These are phyloP conservation scores for Thermochaetoides dissita DNA, from an alignment of 2,329 filamentous ascomycete genomes.

Conservation along the genomic window DNA sequence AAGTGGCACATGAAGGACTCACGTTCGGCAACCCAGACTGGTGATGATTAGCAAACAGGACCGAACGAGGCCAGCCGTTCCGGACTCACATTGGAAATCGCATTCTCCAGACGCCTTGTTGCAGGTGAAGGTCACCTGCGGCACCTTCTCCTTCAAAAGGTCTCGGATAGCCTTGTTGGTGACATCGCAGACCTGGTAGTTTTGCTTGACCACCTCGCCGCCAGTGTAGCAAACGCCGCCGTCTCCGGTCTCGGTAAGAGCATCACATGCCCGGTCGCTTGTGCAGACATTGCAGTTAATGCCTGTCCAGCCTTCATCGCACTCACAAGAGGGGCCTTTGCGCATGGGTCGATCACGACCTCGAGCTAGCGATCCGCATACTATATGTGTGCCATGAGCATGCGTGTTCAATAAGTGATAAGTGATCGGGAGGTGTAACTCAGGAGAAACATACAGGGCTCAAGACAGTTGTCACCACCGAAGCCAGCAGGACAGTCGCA, in stretches of 20 bases:
- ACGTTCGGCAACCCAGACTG: conserved; percentile 84
- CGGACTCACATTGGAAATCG: conserved; percentile 75
- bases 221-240: conserved; percentile 86
- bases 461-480: conserved; percentile 82
- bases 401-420: background rate
- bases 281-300: conserved; percentile 98
- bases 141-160: conserved; percentile 68
- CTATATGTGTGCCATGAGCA: conserved; percentile 21
- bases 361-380: conserved; percentile 77
- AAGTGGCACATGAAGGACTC: conserved; percentile 96
- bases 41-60: conserved; percentile 1
- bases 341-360: conserved; percentile 67
- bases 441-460: conserved; percentile 44
- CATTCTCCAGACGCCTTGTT: conserved; percentile 61
- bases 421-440: background rate
- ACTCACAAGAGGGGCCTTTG: conserved; percentile 58
- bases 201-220: conserved; percentile 80
- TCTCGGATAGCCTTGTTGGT: conserved; percentile 90
- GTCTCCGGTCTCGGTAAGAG: conserved; percentile 68
- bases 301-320: conserved; percentile 85
- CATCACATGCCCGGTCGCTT: conserved; percentile 68
- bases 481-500: conserved; percentile 87
- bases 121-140: conserved; percentile 91
- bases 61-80: background rate
- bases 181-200: conserved; percentile 95